Conservation (phyloP, 2,329 filamentous ascomycete species). For the Penicillium sp. region DNA sequence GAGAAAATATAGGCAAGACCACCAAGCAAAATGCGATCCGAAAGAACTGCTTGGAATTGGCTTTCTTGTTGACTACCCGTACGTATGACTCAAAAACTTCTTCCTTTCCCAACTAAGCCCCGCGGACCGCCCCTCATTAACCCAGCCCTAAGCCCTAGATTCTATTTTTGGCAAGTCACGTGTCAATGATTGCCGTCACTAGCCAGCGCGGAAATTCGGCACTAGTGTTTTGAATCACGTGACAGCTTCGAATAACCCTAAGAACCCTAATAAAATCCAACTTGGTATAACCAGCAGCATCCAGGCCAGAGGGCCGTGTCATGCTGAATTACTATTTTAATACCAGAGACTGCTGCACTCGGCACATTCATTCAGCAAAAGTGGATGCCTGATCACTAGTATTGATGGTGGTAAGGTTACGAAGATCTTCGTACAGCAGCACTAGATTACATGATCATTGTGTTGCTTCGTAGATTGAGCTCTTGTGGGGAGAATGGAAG, state of each 20-base stretch:
- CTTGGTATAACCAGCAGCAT: no score
- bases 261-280: background rate
- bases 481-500: no score
- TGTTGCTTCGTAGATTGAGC: no score
- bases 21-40: background rate
- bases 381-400: no score
- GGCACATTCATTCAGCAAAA: no score
- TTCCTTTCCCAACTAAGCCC: slow-evolving; percentile 5
- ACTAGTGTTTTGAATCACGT: background rate
- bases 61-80: background rate
- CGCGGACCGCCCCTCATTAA: slow-evolving; percentile 13
- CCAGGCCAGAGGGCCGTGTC: background rate
- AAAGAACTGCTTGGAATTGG: background rate
- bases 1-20: background rate
- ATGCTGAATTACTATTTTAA: background rate
- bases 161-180: slow-evolving; percentile 7
- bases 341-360: no score
- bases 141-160: slow-evolving; percentile 16
- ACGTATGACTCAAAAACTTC: slow-evolving; percentile 13
- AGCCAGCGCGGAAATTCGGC: no score
- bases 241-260: background rate
- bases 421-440: no score
- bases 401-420: no score
- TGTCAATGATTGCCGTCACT: background rate
- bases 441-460: no score